These are phyloP conservation scores for Hypsizygus ulmarius DNA, from an alignment of 1,284 basidiomycete genomes.

Conservation along the genomic window DNA sequence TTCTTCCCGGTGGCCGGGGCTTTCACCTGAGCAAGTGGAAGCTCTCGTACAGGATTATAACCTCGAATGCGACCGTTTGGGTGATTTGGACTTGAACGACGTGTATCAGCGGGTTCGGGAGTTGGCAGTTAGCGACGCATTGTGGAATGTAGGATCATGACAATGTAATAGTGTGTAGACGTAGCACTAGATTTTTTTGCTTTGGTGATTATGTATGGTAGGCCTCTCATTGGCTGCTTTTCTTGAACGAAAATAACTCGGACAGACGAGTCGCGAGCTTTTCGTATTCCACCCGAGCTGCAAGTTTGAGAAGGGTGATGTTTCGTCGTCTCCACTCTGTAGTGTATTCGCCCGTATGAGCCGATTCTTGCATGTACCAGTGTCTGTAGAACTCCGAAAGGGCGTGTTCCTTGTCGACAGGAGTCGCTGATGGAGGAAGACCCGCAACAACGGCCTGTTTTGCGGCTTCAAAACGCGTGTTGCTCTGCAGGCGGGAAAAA, in stretches of 20 bases:
- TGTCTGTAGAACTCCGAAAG: conserved; percentile 68
- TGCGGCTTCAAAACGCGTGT: conserved; percentile 66
- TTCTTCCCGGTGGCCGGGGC: conserved; percentile 64
- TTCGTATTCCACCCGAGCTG: conserved; percentile 48
- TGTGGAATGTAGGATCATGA: conserved; percentile 26
- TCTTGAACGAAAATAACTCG: conserved; percentile 14
- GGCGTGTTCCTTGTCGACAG: conserved; percentile 58
- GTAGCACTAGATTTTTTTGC: conserved; percentile 13
- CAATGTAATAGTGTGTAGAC: conserved; percentile 14
- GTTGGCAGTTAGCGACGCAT: conserved; percentile 48
- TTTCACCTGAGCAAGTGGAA: conserved; percentile 60
- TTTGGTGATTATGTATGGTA: neutral
- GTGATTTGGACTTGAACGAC: conserved; percentile 54
- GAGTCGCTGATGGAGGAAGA: conserved; percentile 48
- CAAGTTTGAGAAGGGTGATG: conserved; percentile 50
- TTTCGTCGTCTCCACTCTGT: conserved; percentile 62
- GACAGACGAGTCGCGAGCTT: conserved; percentile 32
- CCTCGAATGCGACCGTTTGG: conserved; percentile 54
- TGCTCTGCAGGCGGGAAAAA: conserved; percentile 47
- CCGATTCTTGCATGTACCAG: conserved; percentile 68
- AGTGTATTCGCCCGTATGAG: conserved; percentile 56
- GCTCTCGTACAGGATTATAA: conserved; percentile 57
- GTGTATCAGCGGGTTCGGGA: conserved; percentile 60
- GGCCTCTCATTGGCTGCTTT: neutral
- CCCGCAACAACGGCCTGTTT: conserved; percentile 56